phyloP scores from a whole-genome alignment of 2,329 filamentous ascomycete species.

The Lasiodiplodia citricola region DNA sequence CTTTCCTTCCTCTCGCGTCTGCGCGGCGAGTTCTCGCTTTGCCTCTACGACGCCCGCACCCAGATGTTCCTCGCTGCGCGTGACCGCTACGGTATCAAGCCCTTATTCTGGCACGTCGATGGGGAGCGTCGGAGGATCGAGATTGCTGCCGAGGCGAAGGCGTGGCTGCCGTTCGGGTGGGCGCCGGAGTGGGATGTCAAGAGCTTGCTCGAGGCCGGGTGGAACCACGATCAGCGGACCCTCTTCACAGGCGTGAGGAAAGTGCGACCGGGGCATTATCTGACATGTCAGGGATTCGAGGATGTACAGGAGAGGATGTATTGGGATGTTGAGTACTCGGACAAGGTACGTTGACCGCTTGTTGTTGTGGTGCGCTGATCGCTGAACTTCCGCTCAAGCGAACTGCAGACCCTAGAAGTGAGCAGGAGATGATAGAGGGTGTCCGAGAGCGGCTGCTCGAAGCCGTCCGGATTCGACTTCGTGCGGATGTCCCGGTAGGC shows the following conservation, averaged over 20 bases:
- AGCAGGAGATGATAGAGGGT: conserved; percentile 58
- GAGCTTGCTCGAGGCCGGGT: conserved; percentile 51
- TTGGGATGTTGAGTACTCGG: conserved; percentile 59
- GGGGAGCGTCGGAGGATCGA: conserved; percentile 45
- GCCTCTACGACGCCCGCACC: conserved; percentile 55
- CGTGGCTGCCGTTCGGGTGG: conserved; percentile 58
- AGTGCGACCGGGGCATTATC: conserved; percentile 35
- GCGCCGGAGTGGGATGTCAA: conserved; percentile 59
- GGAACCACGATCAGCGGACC: conserved; percentile 53
- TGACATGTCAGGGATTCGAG: conserved; percentile 39
- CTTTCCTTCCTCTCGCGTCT: conserved; percentile 53
- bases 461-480: conserved; percentile 58
- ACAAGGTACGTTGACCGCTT: conserved; percentile 52
- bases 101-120: conserved; percentile 57
- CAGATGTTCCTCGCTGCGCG: conserved; percentile 53
- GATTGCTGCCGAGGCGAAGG: conserved; percentile 61
- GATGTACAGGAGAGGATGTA: conserved; percentile 52
- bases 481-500: conserved; percentile 63
- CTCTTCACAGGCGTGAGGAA: conserved; percentile 57
- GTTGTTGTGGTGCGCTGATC: background rate
- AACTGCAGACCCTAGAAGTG: conserved; percentile 49
- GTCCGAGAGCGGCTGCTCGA: conserved; percentile 59
- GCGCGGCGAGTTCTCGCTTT: conserved; percentile 61
- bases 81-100: conserved; percentile 64
- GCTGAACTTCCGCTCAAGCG: conserved; percentile 3